Evolutionary conservation across 202 grass and related monocot genomes (phyloP).

Genomic region (Cymbopogon flexuosus): DNA sequence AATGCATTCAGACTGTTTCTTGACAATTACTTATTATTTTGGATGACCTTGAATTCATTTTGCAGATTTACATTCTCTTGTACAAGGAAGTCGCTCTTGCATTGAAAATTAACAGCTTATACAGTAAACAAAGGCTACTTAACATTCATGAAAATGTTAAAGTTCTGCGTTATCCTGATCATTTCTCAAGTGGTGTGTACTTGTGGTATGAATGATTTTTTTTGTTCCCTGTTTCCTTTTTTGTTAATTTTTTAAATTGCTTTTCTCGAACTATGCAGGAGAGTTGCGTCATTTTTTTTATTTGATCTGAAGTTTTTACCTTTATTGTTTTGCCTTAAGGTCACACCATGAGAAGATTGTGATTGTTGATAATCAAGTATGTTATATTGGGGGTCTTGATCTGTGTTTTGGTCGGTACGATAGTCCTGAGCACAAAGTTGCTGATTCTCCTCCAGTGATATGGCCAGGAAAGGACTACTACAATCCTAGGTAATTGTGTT

Average conservation of each 20-base stretch:
- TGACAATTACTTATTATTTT: constrained; percentile 12
- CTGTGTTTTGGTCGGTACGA: constrained; percentile 94
- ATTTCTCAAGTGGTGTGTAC: constrained; percentile 97
- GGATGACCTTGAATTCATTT: neutral
- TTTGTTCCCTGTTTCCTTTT: neutral
- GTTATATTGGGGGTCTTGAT: constrained; percentile 86
- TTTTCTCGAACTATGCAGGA: too few relatives aligned
- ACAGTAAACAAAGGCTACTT: constrained; percentile 85
- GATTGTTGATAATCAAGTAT: constrained; percentile 89
- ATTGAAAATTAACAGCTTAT: constrained; percentile 93
- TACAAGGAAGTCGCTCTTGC: constrained; percentile 94
- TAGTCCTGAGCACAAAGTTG: constrained; percentile 76
- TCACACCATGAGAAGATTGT: constrained; percentile 99
- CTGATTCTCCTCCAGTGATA: constrained; percentile 63
- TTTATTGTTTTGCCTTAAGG: constrained; percentile 42
- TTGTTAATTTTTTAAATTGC: neutral
- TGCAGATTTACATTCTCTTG: constrained; percentile 89
- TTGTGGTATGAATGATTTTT: constrained; percentile 60
- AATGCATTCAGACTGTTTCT: too few relatives aligned
- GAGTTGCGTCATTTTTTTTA: neutral
- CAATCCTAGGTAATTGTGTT: constrained; percentile 72
- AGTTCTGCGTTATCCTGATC: constrained; percentile 90
- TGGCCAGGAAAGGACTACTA: constrained; percentile 99
- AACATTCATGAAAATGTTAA: constrained; percentile 95
- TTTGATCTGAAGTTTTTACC: constrained; percentile 6